These are phyloP conservation scores for Fomitopsis palustris DNA, from an alignment of 1,284 basidiomycete species.

Conservation along the genomic window DNA sequence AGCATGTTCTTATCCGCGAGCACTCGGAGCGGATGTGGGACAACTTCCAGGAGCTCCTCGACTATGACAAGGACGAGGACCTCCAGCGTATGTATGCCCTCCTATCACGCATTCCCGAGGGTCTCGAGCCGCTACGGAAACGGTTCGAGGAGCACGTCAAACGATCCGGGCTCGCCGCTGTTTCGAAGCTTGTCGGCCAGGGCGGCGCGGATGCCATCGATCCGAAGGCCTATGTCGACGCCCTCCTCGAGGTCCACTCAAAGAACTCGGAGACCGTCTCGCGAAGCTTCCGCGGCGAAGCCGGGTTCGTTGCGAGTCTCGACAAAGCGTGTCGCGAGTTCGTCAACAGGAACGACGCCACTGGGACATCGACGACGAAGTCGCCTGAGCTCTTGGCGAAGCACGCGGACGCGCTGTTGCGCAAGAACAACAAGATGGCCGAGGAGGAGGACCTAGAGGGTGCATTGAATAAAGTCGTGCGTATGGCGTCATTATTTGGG, in stretches of 20 bases:
- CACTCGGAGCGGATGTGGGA: conserved; percentile 91
- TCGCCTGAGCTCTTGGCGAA: conserved; percentile 95
- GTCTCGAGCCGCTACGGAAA: conserved; percentile 88
- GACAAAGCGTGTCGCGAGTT: conserved; percentile 97
- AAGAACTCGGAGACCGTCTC: conserved; percentile 92
- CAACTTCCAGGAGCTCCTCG: conserved; percentile 90
- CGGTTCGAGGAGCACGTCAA: conserved; percentile 96
- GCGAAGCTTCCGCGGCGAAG: conserved; percentile 90
- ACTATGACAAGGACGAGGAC: conserved; percentile 93
- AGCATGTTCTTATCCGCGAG: conserved; percentile 88
- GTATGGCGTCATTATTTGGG: conserved; percentile 25
- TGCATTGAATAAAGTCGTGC: conserved; percentile 86
- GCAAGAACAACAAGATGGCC: conserved; percentile 95
- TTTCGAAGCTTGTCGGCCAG: conserved; percentile 79
- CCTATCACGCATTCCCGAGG: conserved; percentile 85
- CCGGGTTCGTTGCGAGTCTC: conserved; percentile 92
- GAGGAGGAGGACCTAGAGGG: conserved; percentile 91
- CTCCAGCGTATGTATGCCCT: conserved; percentile 94
- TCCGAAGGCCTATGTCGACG: conserved; percentile 94
- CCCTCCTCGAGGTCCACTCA: conserved; percentile 86
- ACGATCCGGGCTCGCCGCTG: conserved; percentile 79
- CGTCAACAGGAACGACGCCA: conserved; percentile 93
- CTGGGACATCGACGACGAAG: conserved; percentile 79
- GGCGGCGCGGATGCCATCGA: conserved; percentile 66
- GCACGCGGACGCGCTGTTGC: conserved; percentile 87